Evolutionary conservation across 768 basidiomycete species (phyloP).

Genomic region (Suillus brevipes): DNA sequence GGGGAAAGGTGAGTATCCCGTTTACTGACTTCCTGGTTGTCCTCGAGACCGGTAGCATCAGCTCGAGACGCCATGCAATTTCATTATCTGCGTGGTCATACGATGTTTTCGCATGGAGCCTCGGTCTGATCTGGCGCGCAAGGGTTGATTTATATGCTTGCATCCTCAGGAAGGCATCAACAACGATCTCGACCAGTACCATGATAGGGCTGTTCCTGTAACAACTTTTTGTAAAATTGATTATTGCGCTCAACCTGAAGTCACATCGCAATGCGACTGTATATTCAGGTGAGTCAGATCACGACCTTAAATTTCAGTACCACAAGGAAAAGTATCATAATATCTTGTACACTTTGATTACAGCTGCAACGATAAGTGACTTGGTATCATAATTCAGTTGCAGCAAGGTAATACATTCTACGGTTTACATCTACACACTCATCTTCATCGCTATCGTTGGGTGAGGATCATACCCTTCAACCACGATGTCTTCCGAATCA

Average conservation of each 20-base stretch:
- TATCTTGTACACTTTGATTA: neutral
- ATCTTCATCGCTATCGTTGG: conserved; percentile 92
- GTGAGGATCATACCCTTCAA: conserved; percentile 86
- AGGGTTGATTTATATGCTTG: neutral
- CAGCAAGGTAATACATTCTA: neutral
- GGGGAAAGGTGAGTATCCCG: neutral
- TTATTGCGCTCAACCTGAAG: neutral
- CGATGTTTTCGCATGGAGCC: neutral
- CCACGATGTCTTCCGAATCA: conserved; percentile 72
- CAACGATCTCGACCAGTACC: neutral
- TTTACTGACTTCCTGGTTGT: neutral
- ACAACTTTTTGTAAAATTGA: neutral
- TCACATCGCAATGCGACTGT: neutral
- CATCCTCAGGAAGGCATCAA: neutral
- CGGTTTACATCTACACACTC: conserved; percentile 60
- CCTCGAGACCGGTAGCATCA: neutral
- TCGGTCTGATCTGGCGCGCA: no score
- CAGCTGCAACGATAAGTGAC: no score
- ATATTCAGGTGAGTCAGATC: neutral
- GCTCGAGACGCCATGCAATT: neutral
- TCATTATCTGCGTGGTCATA: neutral
- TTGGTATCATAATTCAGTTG: neutral
- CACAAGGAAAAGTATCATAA: neutral
- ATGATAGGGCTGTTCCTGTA: neutral
- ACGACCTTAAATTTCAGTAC: neutral